Conservation (phyloP, 495 filamentous ascomycete genomes). For the Sphaerosporella brunnea region DNA sequence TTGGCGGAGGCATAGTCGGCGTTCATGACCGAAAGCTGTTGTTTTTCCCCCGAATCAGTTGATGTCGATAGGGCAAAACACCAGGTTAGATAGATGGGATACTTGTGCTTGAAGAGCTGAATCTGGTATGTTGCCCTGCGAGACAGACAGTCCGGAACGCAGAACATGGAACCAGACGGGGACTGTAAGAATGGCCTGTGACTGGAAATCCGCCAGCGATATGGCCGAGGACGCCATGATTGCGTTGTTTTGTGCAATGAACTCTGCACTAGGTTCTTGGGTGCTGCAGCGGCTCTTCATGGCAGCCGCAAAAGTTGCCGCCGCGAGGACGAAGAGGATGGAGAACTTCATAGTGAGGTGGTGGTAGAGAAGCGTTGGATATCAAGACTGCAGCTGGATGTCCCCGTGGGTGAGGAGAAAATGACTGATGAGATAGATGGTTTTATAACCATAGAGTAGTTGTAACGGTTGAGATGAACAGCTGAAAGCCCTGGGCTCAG, state of each 20-base stretch:
- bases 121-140: constrained; percentile 36
- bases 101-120: constrained; percentile 23
- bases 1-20: constrained; percentile 33
- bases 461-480: too few species aligned
- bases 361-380: too few species aligned
- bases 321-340: constrained; percentile 21
- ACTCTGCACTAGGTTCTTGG: not conserved
- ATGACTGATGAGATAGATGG: too few species aligned
- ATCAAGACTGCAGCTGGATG: too few species aligned
- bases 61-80: too few species aligned
- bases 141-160: constrained; percentile 28
- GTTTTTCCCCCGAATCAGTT: too few species aligned
- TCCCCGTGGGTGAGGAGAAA: too few species aligned
- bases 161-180: constrained; percentile 49
- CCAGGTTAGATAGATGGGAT: too few species aligned
- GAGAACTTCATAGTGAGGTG: constrained; percentile 31
- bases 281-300: constrained; percentile 18
- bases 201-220: not conserved
- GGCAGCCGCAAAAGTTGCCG: constrained; percentile 24
- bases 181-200: constrained; percentile 28
- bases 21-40: constrained; percentile 33
- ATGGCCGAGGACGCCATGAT: not conserved
- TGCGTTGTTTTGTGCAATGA: not conserved
- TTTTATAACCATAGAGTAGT: too few species aligned
- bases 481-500: too few species aligned